Evolutionary conservation across 805 yeast genomes (phyloP).

Genomic region (Yarrowia sp.): DNA sequence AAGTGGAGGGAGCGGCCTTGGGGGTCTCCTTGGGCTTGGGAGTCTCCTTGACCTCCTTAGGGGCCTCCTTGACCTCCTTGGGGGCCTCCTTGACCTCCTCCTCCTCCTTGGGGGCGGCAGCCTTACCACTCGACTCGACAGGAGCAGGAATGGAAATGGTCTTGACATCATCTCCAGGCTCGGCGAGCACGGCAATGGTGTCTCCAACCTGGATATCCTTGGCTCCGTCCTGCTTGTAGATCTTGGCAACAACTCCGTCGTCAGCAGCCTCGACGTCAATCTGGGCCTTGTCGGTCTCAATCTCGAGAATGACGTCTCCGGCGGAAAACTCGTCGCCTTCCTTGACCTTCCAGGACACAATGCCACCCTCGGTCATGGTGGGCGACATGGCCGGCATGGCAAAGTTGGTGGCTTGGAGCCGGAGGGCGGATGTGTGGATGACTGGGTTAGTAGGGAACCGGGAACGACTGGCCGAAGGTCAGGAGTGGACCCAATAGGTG

Average conservation of each 20-base stretch:
- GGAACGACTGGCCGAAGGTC: background rate
- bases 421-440: background rate
- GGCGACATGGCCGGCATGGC: slow-evolving; percentile 99
- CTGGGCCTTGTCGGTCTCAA: slow-evolving; percentile 96
- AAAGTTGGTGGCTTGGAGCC: slow-evolving; percentile 44
- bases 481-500: no score
- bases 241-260: slow-evolving; percentile 85
- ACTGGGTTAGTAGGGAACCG: slow-evolving; percentile 4
- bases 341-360: slow-evolving; percentile 84
- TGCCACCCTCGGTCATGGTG: slow-evolving; percentile 94
- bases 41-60: slow-evolving; percentile 28
- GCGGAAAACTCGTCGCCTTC: slow-evolving; percentile 66
- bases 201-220: slow-evolving; percentile 80
- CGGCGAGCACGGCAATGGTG: slow-evolving; percentile 87
- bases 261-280: slow-evolving; percentile 97
- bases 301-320: slow-evolving; percentile 95
- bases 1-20: slow-evolving; percentile 23
- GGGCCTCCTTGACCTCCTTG: slow-evolving; percentile 28
- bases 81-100: slow-evolving; percentile 33
- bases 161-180: slow-evolving; percentile 76
- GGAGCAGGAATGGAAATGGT: slow-evolving; percentile 55
- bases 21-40: slow-evolving; percentile 25
- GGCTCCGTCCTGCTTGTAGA: slow-evolving; percentile 65
- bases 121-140: slow-evolving; percentile 32
- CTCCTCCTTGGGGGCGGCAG: slow-evolving; percentile 31